These are phyloP conservation scores for Melanogaster broomeanus DNA, from an alignment of 768 basidiomycete genomes.

Conservation along the genomic window DNA sequence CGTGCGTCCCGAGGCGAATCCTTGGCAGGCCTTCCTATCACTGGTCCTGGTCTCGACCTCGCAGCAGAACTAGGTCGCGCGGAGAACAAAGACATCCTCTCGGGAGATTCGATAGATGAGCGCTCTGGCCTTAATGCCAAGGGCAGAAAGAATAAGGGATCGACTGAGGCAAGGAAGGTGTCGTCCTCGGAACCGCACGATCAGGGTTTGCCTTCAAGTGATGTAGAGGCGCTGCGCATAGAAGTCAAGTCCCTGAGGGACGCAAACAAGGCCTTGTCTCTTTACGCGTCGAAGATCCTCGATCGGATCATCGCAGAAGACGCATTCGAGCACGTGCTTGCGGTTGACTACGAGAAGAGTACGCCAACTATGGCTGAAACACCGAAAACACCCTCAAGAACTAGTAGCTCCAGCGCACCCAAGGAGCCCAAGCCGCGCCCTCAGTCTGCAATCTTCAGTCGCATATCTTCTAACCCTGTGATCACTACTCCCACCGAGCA, in stretches of 20 bases:
- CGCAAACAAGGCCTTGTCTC: conserved; percentile 91
- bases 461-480: conserved; percentile 37
- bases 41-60: conserved; percentile 86
- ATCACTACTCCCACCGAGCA: conserved; percentile 33
- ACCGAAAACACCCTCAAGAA: conserved; percentile 31
- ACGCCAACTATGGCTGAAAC: conserved; percentile 41
- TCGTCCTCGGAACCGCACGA: conserved; percentile 44
- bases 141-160: conserved; percentile 44
- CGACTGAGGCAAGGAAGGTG: conserved; percentile 32
- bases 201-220: conserved; percentile 45
- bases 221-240: conserved; percentile 72
- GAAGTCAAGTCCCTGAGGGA: conserved; percentile 94
- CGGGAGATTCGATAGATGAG: conserved; percentile 55
- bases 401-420: conserved; percentile 18
- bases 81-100: conserved; percentile 81
- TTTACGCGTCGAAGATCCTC: conserved; percentile 97
- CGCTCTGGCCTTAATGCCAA: conserved; percentile 46
- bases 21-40: conserved; percentile 83
- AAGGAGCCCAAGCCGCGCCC: conserved; percentile 49
- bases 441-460: conserved; percentile 58
- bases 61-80: conserved; percentile 92
- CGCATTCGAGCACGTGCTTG: conserved; percentile 95
- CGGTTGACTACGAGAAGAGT: conserved; percentile 82
- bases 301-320: conserved; percentile 96
- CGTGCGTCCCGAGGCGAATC: conserved; percentile 66